Base-by-base conservation (phyloP, 75 land plant species). In the Ceratopteris richardii region DNA sequence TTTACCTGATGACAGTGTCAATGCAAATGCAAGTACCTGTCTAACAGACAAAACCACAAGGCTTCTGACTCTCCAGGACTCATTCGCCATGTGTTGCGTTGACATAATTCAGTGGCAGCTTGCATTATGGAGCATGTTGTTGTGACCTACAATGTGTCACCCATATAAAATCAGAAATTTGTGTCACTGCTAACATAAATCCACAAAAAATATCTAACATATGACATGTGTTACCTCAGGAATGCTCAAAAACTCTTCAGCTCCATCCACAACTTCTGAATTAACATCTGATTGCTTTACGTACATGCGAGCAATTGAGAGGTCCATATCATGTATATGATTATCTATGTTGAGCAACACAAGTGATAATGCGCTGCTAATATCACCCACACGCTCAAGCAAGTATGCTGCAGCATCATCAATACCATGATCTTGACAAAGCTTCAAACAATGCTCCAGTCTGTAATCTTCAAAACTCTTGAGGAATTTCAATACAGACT, bases 341-440 rank as follows among this genome's bases (percentile, higher is more conserved):
- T 70, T 53, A 44, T 67, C 51, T 36, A 95, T 57, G 22, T 74
- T 75, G 58, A 76, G 66, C 31, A 90, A 66, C 26, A 64, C 74
- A 54, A 95, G 86, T 37, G 66, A 66, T 56, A 95, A 75, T 41
- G 99, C 96, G 73, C 84, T 82, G 11, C 82, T 82, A 70, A 95
- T 91, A 76, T 95, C 99, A 41, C 99, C 99, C 31, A 80, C 96
- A 48, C 88, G 83, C 63, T 95, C 99, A 31, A 95, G 61, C 55
- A 95, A 75, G 33, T 85, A 95, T 47, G 87, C 87, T 48, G 99
- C 96, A 70, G 88, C 99, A 71, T 95, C 99, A 25, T 78, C 77
- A 5, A 90, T 70, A 16, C 82, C 84, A 78, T 86, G 79, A 20
- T 90, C 79, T 52, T 83, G 96, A 67, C 99, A 95, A 13, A 95